Conservation (phyloP, 768 basidiomycete genomes). For the Calocera cornea region DNA sequence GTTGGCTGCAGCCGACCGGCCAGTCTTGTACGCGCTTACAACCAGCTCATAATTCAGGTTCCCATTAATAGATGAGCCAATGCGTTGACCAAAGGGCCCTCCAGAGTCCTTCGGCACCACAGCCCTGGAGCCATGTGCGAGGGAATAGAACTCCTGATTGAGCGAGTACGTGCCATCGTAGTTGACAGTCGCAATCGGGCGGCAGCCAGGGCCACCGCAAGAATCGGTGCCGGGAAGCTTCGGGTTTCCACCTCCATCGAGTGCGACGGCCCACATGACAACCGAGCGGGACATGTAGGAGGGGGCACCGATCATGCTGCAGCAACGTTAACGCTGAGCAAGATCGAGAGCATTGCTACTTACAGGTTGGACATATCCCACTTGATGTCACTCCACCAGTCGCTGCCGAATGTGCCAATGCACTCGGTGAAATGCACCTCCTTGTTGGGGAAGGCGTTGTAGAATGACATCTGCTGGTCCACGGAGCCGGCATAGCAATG, state of each 20-base stretch:
- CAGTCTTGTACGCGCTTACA: slow-evolving; percentile 55
- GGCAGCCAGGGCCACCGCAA: slow-evolving; percentile 49
- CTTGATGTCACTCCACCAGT: slow-evolving; percentile 77
- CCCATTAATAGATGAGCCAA: slow-evolving; percentile 50
- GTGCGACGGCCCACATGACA: slow-evolving; percentile 68
- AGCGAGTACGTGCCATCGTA: slow-evolving; percentile 43
- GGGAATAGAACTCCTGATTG: slow-evolving; percentile 66
- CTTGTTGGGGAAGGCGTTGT: slow-evolving; percentile 42
- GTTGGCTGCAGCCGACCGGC: slow-evolving; percentile 31
- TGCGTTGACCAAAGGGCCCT: slow-evolving; percentile 57
- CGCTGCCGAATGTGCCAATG: slow-evolving; percentile 46
- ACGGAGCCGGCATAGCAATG: slow-evolving; percentile 56
- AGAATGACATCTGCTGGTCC: slow-evolving; percentile 42
- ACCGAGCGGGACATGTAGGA: slow-evolving; percentile 25
- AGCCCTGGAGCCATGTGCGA: slow-evolving; percentile 65
- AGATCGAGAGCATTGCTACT: slow-evolving; percentile 12
- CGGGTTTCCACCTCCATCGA: slow-evolving; percentile 47
- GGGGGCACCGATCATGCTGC: slow-evolving; percentile 14
- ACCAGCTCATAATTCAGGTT: slow-evolving; percentile 42
- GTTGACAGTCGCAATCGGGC: slow-evolving; percentile 53
- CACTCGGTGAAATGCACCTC: slow-evolving; percentile 51
- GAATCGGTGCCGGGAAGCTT: slow-evolving; percentile 49
- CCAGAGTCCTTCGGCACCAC: slow-evolving; percentile 52
- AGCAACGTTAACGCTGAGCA: slow-evolving; percentile 9
- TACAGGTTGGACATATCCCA: slow-evolving; percentile 61